Conservation (phyloP, 176 grass and related monocot species). For the Zoysia japonica region DNA sequence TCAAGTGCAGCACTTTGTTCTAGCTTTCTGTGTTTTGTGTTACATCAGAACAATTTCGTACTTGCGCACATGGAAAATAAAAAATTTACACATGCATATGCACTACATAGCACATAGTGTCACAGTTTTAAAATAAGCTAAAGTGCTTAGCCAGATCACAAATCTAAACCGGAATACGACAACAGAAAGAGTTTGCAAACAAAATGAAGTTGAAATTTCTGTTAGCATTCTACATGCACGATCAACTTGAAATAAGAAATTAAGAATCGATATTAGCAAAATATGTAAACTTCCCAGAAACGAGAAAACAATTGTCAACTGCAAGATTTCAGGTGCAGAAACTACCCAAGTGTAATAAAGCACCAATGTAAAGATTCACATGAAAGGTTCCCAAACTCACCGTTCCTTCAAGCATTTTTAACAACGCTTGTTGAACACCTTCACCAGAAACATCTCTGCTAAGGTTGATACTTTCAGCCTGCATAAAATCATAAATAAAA, state of each 20-base stretch:
- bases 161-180: background rate
- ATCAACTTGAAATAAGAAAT: conserved; percentile 32
- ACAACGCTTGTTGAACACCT: conserved; percentile 78
- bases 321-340: conserved; percentile 21
- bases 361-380: background rate
- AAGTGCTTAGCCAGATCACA: background rate
- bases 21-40: no score
- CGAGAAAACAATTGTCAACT: background rate
- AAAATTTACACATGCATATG: no score
- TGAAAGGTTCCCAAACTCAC: conserved; percentile 45
- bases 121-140: conserved; percentile 3
- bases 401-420: conserved; percentile 86
- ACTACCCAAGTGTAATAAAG: background rate
- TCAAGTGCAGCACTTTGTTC: no score
- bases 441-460: conserved; percentile 87
- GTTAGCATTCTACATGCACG: background rate
- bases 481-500: conserved; percentile 5
- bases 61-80: no score
- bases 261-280: conserved; percentile 8
- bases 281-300: background rate
- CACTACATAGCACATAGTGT: background rate
- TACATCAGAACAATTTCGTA: no score
- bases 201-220: background rate
- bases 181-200: background rate
- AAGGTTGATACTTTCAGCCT: conserved; percentile 82